A percentile compares a stretch with the other conserved stretches of the same genome.
Evolutionary conservation across 1,284 basidiomycete species (phyloP).

Genomic region (Ceratobasidium sp.): DNA sequence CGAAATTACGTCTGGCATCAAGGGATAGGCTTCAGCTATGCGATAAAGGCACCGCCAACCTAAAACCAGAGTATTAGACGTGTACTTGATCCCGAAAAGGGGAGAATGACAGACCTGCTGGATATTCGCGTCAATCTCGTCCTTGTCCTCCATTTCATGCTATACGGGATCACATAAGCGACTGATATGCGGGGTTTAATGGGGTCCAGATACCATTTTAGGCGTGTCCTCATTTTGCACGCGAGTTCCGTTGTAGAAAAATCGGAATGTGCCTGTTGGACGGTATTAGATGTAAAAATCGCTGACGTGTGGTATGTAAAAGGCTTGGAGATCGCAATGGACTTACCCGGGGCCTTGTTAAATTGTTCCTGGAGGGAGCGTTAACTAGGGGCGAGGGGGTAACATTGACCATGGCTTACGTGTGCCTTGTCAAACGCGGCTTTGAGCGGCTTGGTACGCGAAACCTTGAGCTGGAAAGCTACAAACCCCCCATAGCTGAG

Average conservation of each 20-base stretch:
- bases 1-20: too few species aligned
- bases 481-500: not conserved
- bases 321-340: not conserved
- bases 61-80: not conserved
- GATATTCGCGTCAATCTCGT: constrained; percentile 32
- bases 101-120: constrained; percentile 19
- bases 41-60: not conserved
- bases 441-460: constrained; percentile 16
- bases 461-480: constrained; percentile 30
- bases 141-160: constrained; percentile 31
- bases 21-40: too few species aligned
- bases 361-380: constrained; percentile 25
- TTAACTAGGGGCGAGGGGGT: not conserved
- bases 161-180: not conserved
- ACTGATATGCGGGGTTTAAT: not conserved
- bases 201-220: constrained; percentile 4
- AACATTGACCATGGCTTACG: not conserved
- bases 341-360: constrained; percentile 25
- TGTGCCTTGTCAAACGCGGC: constrained; percentile 21
- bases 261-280: constrained; percentile 25
- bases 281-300: not conserved
- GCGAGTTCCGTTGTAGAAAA: constrained; percentile 15
- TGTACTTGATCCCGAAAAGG: not conserved
- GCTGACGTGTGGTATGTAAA: not conserved
- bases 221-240: constrained; percentile 15